A percentile compares a stretch with the other conserved stretches of the same genome.
phyloP scores from a whole-genome alignment of 2,329 filamentous ascomycete genomes.

The Cercospora sesami region DNA sequence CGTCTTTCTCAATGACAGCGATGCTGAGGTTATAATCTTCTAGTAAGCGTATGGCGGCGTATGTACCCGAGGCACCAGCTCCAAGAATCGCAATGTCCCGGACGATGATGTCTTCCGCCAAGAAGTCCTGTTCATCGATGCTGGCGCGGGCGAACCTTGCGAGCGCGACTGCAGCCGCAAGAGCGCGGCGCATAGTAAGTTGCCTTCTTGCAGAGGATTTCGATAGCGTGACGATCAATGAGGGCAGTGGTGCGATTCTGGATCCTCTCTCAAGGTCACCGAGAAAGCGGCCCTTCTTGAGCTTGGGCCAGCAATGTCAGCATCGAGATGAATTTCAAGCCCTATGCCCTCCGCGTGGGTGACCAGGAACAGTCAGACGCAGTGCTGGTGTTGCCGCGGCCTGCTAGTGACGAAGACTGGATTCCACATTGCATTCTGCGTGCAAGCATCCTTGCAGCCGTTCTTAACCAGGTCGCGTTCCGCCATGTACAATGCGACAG shows the following conservation, averaged over 20 bases:
- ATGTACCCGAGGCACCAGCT: slow-evolving; percentile 23
- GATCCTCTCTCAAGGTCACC: neutral
- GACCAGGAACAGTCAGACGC: neutral
- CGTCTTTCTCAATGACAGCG: slow-evolving; percentile 16
- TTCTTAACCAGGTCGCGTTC: too few relatives aligned
- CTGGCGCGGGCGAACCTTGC: neutral
- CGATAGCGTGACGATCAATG: neutral
- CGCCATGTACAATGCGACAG: too few relatives aligned
- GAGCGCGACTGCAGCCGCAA: neutral
- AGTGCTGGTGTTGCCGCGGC: neutral
- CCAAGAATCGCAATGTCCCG: slow-evolving; percentile 24
- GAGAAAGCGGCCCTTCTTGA: neutral
- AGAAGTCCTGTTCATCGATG: neutral
- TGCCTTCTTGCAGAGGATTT: neutral
- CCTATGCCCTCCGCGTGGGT: neutral
- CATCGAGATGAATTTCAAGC: neutral
- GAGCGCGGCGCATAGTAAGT: neutral
- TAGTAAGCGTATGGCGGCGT: slow-evolving; percentile 22
- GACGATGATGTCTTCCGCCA: slow-evolving; percentile 1
- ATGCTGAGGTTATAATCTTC: slow-evolving; percentile 22
- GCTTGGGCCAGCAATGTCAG: neutral
- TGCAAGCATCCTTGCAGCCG: too few relatives aligned
- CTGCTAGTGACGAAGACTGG: too few relatives aligned
- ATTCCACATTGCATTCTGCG: too few relatives aligned
- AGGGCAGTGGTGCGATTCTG: neutral